These are phyloP conservation scores for Nakataea oryzae DNA, from an alignment of 2,329 filamentous ascomycete genomes.

Conservation along the genomic window DNA sequence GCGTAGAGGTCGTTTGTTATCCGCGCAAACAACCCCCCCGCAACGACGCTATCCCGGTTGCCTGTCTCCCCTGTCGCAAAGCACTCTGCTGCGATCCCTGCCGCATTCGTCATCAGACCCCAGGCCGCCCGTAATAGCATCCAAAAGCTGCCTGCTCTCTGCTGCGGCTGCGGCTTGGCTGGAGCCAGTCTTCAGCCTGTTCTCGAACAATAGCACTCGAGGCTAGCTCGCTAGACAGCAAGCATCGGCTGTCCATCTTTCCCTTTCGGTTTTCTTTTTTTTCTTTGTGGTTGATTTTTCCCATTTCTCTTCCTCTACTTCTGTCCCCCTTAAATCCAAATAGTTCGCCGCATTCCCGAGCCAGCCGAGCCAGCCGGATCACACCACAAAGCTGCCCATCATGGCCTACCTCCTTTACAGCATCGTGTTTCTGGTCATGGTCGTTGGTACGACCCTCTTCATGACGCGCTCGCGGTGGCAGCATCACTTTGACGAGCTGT, in stretches of 20 bases:
- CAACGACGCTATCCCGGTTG: neutral
- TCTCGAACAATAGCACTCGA: neutral
- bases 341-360: neutral
- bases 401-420: slow-evolving; percentile 81
- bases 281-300: neutral
- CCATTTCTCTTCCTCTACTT: slow-evolving; percentile 7
- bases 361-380: neutral
- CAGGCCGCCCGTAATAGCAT: neutral
- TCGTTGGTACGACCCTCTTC: slow-evolving; percentile 67
- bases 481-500: slow-evolving; percentile 42
- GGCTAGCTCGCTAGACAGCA: neutral
- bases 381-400: slow-evolving; percentile 12
- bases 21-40: neutral
- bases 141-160: neutral
- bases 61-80: neutral
- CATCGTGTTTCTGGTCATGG: slow-evolving; percentile 59
- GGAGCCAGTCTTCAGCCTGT: neutral
- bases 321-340: neutral
- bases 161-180: neutral
- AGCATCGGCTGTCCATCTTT: neutral
- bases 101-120: slow-evolving; percentile 2
- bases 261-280: neutral
- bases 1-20: neutral
- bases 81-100: neutral
- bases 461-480: slow-evolving; percentile 72